A percentile compares a stretch with the other conserved stretches of the same genome.
Conservation (phyloP, 768 basidiomycete species). For the Lactarius sanguifluus region DNA sequence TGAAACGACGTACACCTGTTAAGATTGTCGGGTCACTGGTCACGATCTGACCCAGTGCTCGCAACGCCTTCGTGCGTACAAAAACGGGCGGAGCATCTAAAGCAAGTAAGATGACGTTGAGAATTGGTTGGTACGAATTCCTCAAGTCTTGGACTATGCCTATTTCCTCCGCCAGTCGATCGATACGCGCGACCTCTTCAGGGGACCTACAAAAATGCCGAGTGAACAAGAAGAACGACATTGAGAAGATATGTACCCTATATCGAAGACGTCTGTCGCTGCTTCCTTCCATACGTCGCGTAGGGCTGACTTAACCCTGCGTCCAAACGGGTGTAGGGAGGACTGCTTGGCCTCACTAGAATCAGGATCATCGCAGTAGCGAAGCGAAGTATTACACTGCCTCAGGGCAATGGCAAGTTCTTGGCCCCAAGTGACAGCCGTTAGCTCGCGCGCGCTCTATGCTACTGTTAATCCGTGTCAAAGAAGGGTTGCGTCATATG, state of each 20-base stretch:
- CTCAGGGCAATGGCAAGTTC: constrained; percentile 74
- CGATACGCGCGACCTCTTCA: constrained; percentile 67
- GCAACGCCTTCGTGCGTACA: constrained; percentile 91
- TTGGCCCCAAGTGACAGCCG: constrained; percentile 75
- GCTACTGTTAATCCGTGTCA: constrained; percentile 19
- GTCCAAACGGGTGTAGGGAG: constrained; percentile 51
- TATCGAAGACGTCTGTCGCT: constrained; percentile 73
- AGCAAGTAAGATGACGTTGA: constrained; percentile 73
- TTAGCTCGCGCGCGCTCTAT: constrained; percentile 83
- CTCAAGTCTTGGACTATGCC: constrained; percentile 74
- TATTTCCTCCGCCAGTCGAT: constrained; percentile 70
- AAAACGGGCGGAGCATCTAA: constrained; percentile 86
- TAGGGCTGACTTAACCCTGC: constrained; percentile 60
- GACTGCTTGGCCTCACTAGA: constrained; percentile 27
- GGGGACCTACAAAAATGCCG: constrained; percentile 48
- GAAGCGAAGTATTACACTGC: constrained; percentile 52
- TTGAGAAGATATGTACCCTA: constrained; percentile 53
- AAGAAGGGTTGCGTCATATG: constrained; percentile 9
- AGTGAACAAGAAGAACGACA: background rate
- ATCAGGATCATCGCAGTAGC: constrained; percentile 40
- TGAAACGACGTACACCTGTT: constrained; percentile 52
- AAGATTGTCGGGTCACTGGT: constrained; percentile 86
- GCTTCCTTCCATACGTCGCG: constrained; percentile 73
- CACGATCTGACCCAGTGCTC: constrained; percentile 86
- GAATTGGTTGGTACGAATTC: constrained; percentile 79